Conservation (phyloP, 345 rosid species). For the Rhizophora apiculata region DNA sequence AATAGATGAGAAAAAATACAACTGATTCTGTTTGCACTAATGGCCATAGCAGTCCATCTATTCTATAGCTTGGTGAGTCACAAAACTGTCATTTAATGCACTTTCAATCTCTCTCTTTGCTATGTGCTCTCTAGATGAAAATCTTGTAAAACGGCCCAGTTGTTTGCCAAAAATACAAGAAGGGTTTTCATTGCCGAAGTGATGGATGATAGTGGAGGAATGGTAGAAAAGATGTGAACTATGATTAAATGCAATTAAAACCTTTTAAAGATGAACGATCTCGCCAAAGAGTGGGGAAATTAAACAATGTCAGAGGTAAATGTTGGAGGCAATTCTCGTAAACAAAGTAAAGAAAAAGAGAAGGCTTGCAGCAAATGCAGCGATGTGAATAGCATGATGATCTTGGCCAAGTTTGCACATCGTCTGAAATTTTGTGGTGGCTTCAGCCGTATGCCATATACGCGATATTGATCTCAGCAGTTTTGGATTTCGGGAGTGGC, state of each 20-base stretch:
- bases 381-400: background rate
- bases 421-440: constrained; percentile 38
- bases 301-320: background rate
- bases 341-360: background rate
- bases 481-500: constrained; percentile 82
- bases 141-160: background rate
- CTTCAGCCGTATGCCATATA: constrained; percentile 57
- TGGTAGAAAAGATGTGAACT: background rate
- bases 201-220: background rate
- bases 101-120: background rate
- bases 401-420: background rate
- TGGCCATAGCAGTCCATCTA: constrained; percentile 58
- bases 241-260: background rate
- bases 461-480: constrained; percentile 57
- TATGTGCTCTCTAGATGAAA: too few relatives aligned
- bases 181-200: background rate
- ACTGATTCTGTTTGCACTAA: constrained; percentile 46
- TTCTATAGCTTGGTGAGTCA: constrained; percentile 59
- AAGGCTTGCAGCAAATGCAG: background rate
- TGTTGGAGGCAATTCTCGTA: too few relatives aligned
- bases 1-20: background rate
- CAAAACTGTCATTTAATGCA: background rate
- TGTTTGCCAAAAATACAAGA: background rate
- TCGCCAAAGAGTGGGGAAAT: background rate
- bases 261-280: background rate